phyloP scores from a whole-genome alignment of 768 basidiomycete genomes.

The Leccinellum albellum region DNA sequence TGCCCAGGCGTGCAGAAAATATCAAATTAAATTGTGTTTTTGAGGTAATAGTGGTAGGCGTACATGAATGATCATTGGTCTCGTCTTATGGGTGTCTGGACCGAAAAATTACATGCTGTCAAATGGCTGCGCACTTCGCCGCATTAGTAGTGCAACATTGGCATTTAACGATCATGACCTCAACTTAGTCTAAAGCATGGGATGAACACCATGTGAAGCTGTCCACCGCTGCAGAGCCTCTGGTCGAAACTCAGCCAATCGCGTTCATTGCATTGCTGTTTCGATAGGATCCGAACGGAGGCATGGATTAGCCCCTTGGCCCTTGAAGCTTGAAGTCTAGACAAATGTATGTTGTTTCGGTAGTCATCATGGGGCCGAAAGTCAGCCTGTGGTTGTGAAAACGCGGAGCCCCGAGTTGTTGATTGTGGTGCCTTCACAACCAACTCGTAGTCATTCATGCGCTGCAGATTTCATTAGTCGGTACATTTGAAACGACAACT shows the following conservation, averaged over 20 bases:
- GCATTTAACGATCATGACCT: background rate
- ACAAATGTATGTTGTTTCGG: background rate
- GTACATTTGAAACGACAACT: background rate
- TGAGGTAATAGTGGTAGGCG: background rate
- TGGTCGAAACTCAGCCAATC: background rate
- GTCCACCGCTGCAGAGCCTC: background rate
- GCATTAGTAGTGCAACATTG: background rate
- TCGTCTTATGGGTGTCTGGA: background rate
- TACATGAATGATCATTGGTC: background rate
- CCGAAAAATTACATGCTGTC: background rate
- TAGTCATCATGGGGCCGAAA: background rate
- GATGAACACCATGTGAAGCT: background rate
- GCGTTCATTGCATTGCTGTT: background rate
- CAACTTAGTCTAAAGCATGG: background rate
- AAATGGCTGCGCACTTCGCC: too few species aligned
- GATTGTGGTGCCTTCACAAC: background rate
- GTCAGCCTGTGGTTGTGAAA: background rate
- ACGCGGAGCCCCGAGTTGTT: background rate
- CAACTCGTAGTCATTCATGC: background rate
- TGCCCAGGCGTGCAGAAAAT: background rate
- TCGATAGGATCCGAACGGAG: background rate
- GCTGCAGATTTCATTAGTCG: background rate
- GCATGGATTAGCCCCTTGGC: background rate
- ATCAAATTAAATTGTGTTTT: background rate
- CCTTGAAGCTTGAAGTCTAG: background rate